Base-by-base conservation (phyloP, 2,329 filamentous ascomycete genomes). In the Ploettnerulaceae sp. region DNA sequence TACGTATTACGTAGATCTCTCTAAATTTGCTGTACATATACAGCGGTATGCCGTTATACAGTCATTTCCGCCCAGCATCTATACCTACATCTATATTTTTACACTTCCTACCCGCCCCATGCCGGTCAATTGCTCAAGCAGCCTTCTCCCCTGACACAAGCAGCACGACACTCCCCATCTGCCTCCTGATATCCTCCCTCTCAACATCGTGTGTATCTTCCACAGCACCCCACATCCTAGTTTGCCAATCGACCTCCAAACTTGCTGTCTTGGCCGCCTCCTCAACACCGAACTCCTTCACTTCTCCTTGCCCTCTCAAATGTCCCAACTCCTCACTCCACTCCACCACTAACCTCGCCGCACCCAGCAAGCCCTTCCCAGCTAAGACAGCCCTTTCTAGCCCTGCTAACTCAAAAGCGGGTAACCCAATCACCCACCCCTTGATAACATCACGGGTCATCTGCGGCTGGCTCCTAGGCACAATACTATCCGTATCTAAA, bases 161-260 rank as follows among this genome's bases (percentile, higher is more conserved):
- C 61, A 97, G 64, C 12, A 95, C 75, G 8, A 89, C 86, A 64
- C 89, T 94, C 11, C 91, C 93, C 49, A 97, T 70, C 69, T 97
- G 93, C 60, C 91, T 77, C 63, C 81, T 78, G 55, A 97, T 58
- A 67, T 98, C 93, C 67, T 95, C 91, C 66, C 83, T 86, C 60
- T 95, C 86, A 1, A 98, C 93, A 71, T 98, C 93, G 68, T 98
- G 93, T 21, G 90, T 95, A 67, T 98, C 62, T 47, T 98, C 93
- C 1, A 98, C 93, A 72, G 95, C 90, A 7, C 93, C 93, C 91
- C 93, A 97, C 67, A 86, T 82, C 21, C 77, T 72, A 1, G 84
- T 94, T 75, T 98, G 93, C 84, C 89, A 96, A 54, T 80, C 75
- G 12, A 95, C 88, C 71, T 98, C 93, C 32, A 94, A 66, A 59